Evolutionary conservation across 2,329 filamentous ascomycete genomes (phyloP).

Genomic region (Nemania sp.): DNA sequence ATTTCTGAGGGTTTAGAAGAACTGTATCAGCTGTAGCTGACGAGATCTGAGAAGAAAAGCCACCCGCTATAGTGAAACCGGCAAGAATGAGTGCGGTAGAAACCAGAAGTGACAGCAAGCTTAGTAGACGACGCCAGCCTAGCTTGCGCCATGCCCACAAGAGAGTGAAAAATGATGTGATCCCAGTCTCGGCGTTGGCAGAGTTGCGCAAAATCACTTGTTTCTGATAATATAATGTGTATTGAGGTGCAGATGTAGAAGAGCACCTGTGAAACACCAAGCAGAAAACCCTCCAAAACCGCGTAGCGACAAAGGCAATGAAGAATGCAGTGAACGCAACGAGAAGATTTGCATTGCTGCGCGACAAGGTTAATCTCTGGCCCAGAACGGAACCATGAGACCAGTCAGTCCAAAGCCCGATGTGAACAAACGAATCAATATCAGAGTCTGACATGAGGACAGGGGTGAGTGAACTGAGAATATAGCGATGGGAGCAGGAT

Average conservation of each 20-base stretch:
- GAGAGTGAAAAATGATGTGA: neutral
- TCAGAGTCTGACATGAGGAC: too few relatives aligned
- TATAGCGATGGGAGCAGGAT: too few relatives aligned
- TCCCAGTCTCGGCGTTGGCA: neutral
- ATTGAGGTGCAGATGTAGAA: neutral
- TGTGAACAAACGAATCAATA: too few relatives aligned
- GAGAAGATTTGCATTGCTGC: neutral
- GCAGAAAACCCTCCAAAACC: neutral
- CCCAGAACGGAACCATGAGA: neutral
- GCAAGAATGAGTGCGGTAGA: neutral
- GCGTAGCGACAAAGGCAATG: conserved; percentile 1
- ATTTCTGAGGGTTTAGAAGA: neutral
- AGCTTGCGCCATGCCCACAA: conserved; percentile 1
- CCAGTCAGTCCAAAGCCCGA: neutral
- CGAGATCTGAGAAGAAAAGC: conserved; percentile 6
- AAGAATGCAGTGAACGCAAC: conserved; percentile 9
- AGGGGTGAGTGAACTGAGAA: too few relatives aligned
- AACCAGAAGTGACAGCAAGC: neutral
- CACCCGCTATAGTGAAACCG: conserved; percentile 1
- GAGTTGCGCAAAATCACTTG: conserved; percentile 3
- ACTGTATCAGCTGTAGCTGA: neutral
- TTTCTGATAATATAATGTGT: neutral
- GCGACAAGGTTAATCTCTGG: neutral
- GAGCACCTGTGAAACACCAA: neutral
- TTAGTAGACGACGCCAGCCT: neutral